These are phyloP conservation scores for Curvularia hawaiiensis DNA, from an alignment of 2,329 filamentous ascomycete genomes.

Conservation along the genomic window DNA sequence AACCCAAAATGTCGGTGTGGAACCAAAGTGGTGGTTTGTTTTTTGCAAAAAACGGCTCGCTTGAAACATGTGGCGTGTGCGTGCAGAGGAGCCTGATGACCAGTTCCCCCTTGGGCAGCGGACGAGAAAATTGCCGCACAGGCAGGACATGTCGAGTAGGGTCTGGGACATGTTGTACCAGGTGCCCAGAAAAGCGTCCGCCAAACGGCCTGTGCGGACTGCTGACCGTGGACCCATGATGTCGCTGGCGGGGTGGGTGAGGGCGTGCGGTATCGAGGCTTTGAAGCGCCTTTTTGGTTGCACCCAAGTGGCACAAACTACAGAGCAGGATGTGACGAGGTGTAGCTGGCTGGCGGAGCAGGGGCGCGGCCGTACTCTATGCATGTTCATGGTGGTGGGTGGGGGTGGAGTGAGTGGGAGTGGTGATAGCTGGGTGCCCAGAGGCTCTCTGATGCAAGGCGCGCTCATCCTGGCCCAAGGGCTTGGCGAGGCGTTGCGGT, in stretches of 20 bases:
- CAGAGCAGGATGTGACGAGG: not conserved
- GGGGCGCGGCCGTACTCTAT: not conserved
- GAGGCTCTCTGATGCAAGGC: constrained; percentile 3
- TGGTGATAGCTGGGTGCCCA: constrained; percentile 2
- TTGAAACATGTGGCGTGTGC: constrained; percentile 6
- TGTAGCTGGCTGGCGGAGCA: not conserved
- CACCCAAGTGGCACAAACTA: not conserved
- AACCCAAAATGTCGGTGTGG: constrained; percentile 12
- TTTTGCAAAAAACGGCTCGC: not conserved
- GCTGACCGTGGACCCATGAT: constrained; percentile 15
- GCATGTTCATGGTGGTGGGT: not conserved
- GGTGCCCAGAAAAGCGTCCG: not conserved
- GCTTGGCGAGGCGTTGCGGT: constrained; percentile 19
- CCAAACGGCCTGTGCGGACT: constrained; percentile 1
- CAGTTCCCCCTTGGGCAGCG: constrained; percentile 8
- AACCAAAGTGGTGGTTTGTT: not conserved
- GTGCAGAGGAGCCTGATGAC: not conserved
- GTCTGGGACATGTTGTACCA: constrained; percentile 1
- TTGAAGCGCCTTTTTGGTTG: not conserved
- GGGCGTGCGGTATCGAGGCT: not conserved
- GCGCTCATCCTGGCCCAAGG: constrained; percentile 16
- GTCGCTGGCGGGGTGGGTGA: constrained; percentile 13
- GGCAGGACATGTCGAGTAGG: constrained; percentile 3
- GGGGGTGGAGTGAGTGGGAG: too few relatives aligned
- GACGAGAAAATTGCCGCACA: constrained; percentile 7